Conservation (phyloP, 2,329 filamentous ascomycete species). For the Colletotrichum tanaceti region DNA sequence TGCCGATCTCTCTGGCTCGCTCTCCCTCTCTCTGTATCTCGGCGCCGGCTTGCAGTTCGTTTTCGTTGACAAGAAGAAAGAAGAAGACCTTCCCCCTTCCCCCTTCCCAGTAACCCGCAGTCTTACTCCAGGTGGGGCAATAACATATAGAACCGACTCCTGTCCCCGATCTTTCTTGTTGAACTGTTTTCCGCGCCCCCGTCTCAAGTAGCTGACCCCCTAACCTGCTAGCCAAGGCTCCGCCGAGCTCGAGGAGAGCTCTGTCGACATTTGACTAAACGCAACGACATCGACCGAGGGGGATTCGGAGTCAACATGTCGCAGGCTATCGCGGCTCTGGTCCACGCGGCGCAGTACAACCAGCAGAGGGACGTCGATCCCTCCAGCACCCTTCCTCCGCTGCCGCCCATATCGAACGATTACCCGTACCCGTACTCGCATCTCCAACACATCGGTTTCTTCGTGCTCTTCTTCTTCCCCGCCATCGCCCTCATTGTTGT, state of each 20-base stretch:
- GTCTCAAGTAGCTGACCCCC: not conserved
- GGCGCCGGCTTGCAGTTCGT: not conserved
- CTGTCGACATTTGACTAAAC: not conserved
- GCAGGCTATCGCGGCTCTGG: constrained; percentile 28
- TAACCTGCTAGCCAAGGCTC: constrained; percentile 15
- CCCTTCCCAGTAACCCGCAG: not conserved
- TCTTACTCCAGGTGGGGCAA: not conserved
- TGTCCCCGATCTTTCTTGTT: constrained; percentile 12
- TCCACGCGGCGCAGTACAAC: constrained; percentile 30
- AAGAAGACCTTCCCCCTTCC: not conserved
- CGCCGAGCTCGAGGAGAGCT: constrained; percentile 9
- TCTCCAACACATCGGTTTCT: constrained; percentile 29
- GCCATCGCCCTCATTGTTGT: constrained; percentile 23
- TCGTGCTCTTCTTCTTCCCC: constrained; percentile 35
- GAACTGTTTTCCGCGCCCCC: constrained; percentile 7
- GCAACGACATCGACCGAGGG: not conserved
- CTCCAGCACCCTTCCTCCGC: not conserved
- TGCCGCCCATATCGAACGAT: constrained; percentile 30
- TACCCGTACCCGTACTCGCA: constrained; percentile 32
- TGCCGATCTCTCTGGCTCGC: not conserved
- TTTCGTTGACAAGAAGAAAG: not conserved
- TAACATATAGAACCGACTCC: constrained; percentile 18
- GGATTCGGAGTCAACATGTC: constrained; percentile 16
- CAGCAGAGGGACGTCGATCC: not conserved
- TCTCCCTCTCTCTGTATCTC: not conserved